phyloP scores from a whole-genome alignment of 164 flowering plant genomes.

The Brasenia schreberi region DNA sequence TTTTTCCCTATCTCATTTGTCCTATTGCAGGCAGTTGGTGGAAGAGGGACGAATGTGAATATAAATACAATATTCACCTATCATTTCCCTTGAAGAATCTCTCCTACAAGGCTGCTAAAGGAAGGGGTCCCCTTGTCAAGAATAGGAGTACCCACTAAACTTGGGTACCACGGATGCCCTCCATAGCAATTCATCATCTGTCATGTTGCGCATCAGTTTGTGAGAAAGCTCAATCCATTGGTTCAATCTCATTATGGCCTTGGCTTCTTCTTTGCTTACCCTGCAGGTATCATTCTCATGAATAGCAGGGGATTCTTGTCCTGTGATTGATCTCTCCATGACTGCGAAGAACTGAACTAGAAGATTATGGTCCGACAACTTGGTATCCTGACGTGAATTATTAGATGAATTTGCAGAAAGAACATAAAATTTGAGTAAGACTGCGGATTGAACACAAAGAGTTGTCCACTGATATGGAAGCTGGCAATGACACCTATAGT shows the following conservation, averaged over 20 bases:
- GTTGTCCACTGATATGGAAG: background rate
- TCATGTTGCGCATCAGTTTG: background rate
- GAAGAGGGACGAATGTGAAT: slow-evolving; percentile 41
- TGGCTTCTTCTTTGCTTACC: background rate
- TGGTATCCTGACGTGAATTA: too few species aligned
- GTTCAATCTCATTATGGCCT: background rate
- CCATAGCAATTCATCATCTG: slow-evolving; percentile 28
- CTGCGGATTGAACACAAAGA: background rate
- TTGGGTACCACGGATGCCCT: slow-evolving; percentile 40
- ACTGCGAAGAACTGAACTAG: too few species aligned
- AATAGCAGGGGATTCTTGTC: too few species aligned
- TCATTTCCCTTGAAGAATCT: slow-evolving; percentile 41
- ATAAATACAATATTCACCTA: slow-evolving; percentile 36
- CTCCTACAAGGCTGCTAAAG: slow-evolving; percentile 52
- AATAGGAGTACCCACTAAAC: slow-evolving; percentile 25
- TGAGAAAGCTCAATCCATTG: too few species aligned
- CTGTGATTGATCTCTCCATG: too few species aligned
- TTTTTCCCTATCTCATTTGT: too few species aligned
- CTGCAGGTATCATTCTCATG: too few species aligned
- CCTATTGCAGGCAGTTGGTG: slow-evolving; percentile 1
- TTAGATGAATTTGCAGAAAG: too few species aligned
- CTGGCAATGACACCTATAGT: background rate
- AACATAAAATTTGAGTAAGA: too few species aligned
- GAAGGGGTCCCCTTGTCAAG: slow-evolving; percentile 26
- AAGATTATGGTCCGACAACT: too few species aligned